Percentiles rank a stretch among this genome's conserved stretches.
Evolutionary conservation across 2,329 filamentous ascomycete species (phyloP).

Genomic region (Diaporthe sp.): DNA sequence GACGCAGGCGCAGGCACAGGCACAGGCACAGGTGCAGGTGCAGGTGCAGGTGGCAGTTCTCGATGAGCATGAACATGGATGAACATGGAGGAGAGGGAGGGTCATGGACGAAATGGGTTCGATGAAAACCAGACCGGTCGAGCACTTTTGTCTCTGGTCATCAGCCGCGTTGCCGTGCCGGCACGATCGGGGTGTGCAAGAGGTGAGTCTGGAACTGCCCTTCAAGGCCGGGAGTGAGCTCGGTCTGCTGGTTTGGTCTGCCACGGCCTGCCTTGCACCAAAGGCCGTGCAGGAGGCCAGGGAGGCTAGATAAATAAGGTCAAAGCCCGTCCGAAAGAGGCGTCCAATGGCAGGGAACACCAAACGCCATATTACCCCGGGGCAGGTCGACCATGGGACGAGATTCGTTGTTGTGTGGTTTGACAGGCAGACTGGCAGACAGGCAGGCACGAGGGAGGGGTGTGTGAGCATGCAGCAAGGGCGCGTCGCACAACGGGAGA

Average conservation of each 20-base stretch:
- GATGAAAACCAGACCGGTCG: conserved; percentile 7
- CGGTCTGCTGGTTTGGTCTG: conserved; percentile 7
- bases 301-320: conserved; percentile 23
- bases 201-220: conserved; percentile 4
- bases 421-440: background rate
- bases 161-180: conserved; percentile 15
- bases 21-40: too few species aligned
- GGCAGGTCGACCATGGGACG: background rate
- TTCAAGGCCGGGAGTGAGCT: background rate
- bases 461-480: conserved; percentile 1
- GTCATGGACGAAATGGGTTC: background rate
- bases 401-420: background rate
- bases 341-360: conserved; percentile 12
- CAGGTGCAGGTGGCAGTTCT: background rate
- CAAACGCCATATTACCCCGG: conserved; percentile 3
- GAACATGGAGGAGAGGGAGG: conserved; percentile 10
- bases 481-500: background rate
- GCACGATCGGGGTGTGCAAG: conserved; percentile 15
- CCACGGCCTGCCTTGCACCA: background rate
- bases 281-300: conserved; percentile 1
- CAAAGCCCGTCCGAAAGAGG: conserved; percentile 16
- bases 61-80: background rate
- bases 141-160: conserved; percentile 21
- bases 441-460: background rate
- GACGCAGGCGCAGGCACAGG: background rate